Percentiles rank a stretch among this genome's conserved stretches.
Conservation (phyloP, 257 asterid species). For the Nicotiana undulata region DNA sequence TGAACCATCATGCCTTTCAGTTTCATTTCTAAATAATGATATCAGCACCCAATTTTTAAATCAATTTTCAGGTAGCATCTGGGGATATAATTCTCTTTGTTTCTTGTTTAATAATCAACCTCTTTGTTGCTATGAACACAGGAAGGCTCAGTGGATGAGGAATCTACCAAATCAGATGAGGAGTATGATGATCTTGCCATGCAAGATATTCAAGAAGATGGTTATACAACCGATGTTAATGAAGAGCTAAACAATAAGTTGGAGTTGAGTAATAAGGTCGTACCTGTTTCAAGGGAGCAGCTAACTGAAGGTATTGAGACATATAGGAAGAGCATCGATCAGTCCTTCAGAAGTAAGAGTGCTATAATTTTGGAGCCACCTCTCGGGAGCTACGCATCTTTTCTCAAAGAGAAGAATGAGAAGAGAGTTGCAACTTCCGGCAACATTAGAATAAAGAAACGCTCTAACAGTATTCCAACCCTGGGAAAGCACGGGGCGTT, state of each 20-base stretch:
- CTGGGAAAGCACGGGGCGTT: constrained; percentile 31
- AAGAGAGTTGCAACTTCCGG: constrained; percentile 16
- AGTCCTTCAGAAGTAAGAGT: constrained; percentile 34
- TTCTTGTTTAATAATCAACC: background rate
- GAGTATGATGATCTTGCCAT: constrained; percentile 80
- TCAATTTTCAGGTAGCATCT: background rate
- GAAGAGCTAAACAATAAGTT: constrained; percentile 19
- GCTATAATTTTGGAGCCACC: constrained; percentile 35
- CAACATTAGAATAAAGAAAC: constrained; percentile 28
- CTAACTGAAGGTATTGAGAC: constrained; percentile 17
- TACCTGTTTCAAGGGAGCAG: constrained; percentile 16
- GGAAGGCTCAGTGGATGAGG: constrained; percentile 90
- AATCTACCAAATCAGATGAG: constrained; percentile 66
- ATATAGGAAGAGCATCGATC: constrained; percentile 23
- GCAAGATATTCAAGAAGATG: constrained; percentile 46
- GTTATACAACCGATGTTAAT: constrained; percentile 46
- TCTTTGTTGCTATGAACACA: constrained; percentile 20
- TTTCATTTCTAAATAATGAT: background rate
- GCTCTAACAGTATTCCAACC: constrained; percentile 55
- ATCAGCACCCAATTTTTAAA: background rate
- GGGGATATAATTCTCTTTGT: background rate
- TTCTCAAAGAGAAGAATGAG: constrained; percentile 24
- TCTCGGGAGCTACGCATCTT: constrained; percentile 13
- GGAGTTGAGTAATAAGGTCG: constrained; percentile 12
- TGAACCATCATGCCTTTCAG: background rate